These are phyloP conservation scores for Exutisphaerella laricina DNA, from an alignment of 2,329 filamentous ascomycete species.

Conservation along the genomic window DNA sequence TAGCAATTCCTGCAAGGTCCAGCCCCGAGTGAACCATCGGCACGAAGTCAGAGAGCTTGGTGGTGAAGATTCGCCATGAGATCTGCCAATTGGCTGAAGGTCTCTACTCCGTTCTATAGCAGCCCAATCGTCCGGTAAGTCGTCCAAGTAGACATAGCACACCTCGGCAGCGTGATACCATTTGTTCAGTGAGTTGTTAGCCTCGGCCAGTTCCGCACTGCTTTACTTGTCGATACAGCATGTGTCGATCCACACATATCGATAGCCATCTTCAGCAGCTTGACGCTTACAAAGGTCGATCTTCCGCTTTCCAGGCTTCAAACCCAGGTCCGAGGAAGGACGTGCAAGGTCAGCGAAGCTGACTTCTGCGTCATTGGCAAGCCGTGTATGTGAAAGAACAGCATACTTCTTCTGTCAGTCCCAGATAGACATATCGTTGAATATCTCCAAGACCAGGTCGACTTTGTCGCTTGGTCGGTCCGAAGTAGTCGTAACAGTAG, in stretches of 20 bases:
- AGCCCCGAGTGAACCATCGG: background rate
- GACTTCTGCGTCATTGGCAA: background rate
- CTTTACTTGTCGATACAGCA: slow-evolving; percentile 6
- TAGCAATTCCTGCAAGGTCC: too few relatives aligned
- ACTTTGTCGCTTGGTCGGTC: background rate
- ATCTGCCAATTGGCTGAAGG: background rate
- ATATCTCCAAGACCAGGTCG: background rate
- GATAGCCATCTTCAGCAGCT: background rate
- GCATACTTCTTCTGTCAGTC: slow-evolving; percentile 1
- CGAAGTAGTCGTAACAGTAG: too few relatives aligned
- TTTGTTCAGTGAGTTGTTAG: slow-evolving; percentile 2
- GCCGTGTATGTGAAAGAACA: slow-evolving; percentile 5
- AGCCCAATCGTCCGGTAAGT: background rate
- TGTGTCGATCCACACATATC: slow-evolving; percentile 5
- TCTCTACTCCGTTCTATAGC: background rate
- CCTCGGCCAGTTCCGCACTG: slow-evolving; percentile 3
- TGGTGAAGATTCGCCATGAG: background rate
- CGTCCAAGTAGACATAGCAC: background rate
- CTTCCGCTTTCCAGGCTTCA: slow-evolving; percentile 1
- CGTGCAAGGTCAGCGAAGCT: background rate
- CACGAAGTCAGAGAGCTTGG: too few relatives aligned
- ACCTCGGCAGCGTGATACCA: background rate
- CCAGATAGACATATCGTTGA: background rate
- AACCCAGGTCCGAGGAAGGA: background rate
- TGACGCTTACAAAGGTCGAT: background rate